Evolutionary conservation across 345 rosid genomes (phyloP).

Genomic region (Heritiera fomes): DNA sequence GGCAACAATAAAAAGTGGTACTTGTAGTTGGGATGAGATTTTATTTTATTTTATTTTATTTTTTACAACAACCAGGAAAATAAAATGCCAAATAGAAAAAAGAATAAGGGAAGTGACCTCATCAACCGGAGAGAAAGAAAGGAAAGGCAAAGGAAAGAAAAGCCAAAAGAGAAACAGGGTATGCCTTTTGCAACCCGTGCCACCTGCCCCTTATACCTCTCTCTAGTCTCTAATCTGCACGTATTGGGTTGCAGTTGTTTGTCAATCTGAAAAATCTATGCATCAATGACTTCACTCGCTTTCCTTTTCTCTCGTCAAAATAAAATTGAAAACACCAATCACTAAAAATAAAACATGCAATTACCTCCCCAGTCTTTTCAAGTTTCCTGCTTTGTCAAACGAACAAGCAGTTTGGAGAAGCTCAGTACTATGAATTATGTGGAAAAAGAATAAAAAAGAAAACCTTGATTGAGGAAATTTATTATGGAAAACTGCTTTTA

Average conservation of each 20-base stretch:
- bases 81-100: slow-evolving; percentile 18
- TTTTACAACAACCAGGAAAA: background rate
- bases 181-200: slow-evolving; percentile 31
- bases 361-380: slow-evolving; percentile 2
- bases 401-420: too few relatives aligned
- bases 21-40: background rate
- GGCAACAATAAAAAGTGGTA: slow-evolving; percentile 28
- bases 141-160: slow-evolving; percentile 1
- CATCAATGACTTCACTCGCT: slow-evolving; percentile 14
- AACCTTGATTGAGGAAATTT: background rate
- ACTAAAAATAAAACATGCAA: background rate
- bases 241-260: slow-evolving; percentile 24
- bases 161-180: slow-evolving; percentile 19
- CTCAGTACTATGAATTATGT: background rate
- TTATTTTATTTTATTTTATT: background rate
- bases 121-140: background rate
- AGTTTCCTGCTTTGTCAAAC: background rate
- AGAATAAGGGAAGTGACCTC: slow-evolving; percentile 8
- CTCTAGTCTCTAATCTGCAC: slow-evolving; percentile 35
- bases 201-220: slow-evolving; percentile 49
- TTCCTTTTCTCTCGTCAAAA: slow-evolving; percentile 21
- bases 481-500: background rate
- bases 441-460: background rate
- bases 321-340: background rate
- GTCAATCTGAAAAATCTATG: background rate